Evolutionary conservation across 179 eudicot genomes (phyloP).

Genomic region (Beta corolliflora): DNA sequence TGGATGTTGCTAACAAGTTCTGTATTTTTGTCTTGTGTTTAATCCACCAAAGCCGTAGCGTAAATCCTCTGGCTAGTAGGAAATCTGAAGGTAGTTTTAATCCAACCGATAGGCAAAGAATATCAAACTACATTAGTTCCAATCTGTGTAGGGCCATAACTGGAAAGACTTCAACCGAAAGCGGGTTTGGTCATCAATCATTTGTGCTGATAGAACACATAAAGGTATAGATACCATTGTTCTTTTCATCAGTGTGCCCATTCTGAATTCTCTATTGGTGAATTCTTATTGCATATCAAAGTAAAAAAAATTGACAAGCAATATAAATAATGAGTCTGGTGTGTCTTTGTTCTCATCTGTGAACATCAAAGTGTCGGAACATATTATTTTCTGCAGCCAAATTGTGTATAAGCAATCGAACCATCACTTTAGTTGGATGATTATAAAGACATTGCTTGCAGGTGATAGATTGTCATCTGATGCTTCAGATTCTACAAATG

Average conservation of each 20-base stretch:
- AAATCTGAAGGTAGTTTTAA: neutral
- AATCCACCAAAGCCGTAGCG: neutral
- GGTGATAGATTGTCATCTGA: slow-evolving; percentile 37
- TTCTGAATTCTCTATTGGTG: neutral
- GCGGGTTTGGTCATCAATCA: too few relatives aligned
- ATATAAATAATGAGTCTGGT: neutral
- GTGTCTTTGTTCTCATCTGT: slow-evolving; percentile 1
- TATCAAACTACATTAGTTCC: neutral
- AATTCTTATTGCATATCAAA: neutral
- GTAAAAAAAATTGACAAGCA: neutral
- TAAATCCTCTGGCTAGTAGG: neutral
- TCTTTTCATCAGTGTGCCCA: neutral
- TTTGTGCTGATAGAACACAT: neutral
- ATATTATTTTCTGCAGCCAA: neutral
- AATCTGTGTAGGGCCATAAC: neutral
- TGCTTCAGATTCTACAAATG: slow-evolving; percentile 38
- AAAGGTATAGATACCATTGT: neutral
- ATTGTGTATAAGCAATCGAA: neutral
- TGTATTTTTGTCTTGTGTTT: neutral
- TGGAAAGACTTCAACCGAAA: too few relatives aligned
- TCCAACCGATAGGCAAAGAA: neutral
- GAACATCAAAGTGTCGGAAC: neutral
- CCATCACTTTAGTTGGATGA: neutral
- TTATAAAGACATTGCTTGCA: slow-evolving; percentile 26
- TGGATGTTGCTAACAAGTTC: neutral